These are phyloP conservation scores for Ophiosphaerella herpotricha DNA, from an alignment of 2,329 filamentous ascomycete genomes.

Conservation along the genomic window DNA sequence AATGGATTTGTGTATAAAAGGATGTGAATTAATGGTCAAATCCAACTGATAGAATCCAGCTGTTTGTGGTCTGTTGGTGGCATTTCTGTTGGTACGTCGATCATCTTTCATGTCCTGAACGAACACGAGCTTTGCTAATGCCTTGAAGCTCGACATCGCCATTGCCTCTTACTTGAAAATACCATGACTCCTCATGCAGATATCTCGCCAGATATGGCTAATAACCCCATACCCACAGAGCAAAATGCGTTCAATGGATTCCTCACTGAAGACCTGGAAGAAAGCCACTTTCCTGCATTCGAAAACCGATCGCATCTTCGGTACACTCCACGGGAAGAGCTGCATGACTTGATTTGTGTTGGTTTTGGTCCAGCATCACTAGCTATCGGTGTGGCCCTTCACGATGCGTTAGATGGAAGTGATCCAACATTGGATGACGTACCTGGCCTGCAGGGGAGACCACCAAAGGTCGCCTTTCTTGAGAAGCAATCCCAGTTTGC, in stretches of 20 bases:
- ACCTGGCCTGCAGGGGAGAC: conserved; percentile 41
- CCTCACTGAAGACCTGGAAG: conserved; percentile 28
- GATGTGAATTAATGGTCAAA: not conserved
- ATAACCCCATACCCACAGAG: conserved; percentile 21
- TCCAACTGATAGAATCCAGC: conserved; percentile 3
- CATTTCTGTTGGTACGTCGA: conserved; percentile 6
- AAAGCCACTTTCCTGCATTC: conserved; percentile 30
- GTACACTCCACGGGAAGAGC: conserved; percentile 62
- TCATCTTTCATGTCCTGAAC: not conserved
- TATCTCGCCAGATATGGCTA: conserved; percentile 19
- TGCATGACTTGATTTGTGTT: conserved; percentile 86
- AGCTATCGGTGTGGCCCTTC: conserved; percentile 84
- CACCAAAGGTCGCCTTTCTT: conserved; percentile 80
- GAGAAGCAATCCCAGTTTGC: conserved; percentile 83
- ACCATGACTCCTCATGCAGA: conserved; percentile 45
- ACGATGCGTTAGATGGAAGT: conserved; percentile 66
- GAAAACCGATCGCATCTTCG: conserved; percentile 54
- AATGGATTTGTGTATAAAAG: not conserved
- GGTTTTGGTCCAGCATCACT: conserved; percentile 93
- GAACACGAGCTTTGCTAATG: conserved; percentile 4
- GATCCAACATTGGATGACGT: conserved; percentile 37
- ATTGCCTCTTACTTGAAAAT: not conserved
- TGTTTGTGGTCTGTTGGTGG: not conserved
- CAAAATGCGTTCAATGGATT: conserved; percentile 39
- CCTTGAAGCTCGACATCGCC: not conserved